These are phyloP conservation scores for Colletotrichum karsti DNA, from an alignment of 2,329 filamentous ascomycete species.

Conservation along the genomic window DNA sequence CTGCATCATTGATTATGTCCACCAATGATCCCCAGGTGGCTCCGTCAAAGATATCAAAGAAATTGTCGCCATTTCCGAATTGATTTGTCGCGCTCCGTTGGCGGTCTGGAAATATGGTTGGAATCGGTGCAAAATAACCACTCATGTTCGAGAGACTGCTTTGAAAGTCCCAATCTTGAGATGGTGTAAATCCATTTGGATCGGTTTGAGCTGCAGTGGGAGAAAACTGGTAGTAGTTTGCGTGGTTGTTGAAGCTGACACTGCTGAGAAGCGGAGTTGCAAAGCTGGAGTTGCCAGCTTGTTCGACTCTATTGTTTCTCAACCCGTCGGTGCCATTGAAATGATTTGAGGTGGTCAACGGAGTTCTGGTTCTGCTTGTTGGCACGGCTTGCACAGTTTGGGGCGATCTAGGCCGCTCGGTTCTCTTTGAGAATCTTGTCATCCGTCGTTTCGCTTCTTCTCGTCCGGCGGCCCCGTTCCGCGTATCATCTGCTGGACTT, in stretches of 20 bases:
- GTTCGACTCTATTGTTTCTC: too few relatives aligned
- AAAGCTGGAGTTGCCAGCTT: background rate
- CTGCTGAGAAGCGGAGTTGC: background rate
- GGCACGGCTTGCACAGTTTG: background rate
- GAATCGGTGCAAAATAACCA: slow-evolving; percentile 3
- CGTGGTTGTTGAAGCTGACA: background rate
- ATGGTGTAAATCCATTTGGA: too few relatives aligned
- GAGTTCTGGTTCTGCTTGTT: background rate
- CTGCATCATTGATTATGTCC: slow-evolving; percentile 10
- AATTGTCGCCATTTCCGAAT: background rate
- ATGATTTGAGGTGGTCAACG: too few relatives aligned
- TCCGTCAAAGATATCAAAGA: slow-evolving; percentile 27
- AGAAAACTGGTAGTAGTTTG: background rate
- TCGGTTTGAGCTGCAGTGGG: background rate
- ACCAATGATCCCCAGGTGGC: slow-evolving; percentile 22
- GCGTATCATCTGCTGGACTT: background rate
- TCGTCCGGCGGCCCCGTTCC: background rate
- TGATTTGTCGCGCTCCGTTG: background rate
- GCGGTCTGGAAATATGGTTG: slow-evolving; percentile 17
- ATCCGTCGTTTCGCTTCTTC: background rate
- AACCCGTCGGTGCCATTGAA: background rate
- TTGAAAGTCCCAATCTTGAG: background rate
- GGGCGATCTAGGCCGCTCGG: background rate
- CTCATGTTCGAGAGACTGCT: background rate
- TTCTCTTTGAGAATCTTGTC: background rate